Percentiles rank a stretch among this genome's conserved stretches.
These are phyloP conservation scores for Flaveria sonorensis DNA, from an alignment of 129 eudicot species.

Conservation along the genomic window DNA sequence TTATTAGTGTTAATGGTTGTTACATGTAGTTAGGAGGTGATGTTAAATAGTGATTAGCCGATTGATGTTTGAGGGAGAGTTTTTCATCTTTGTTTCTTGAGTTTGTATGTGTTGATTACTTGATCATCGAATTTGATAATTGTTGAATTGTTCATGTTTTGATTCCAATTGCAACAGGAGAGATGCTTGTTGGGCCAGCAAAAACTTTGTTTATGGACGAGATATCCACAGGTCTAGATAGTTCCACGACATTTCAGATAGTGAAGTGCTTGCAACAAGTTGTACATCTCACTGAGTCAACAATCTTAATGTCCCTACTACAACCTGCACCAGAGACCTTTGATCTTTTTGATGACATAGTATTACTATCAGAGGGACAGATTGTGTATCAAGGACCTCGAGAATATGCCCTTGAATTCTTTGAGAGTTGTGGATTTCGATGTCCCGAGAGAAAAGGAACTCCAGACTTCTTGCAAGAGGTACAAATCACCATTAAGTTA, in stretches of 20 bases:
- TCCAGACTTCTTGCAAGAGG: conserved; percentile 95
- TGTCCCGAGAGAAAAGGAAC: conserved; percentile 84
- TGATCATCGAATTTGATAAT: too few relatives aligned
- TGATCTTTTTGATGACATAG: conserved; percentile 75
- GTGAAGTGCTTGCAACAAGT: conserved; percentile 88
- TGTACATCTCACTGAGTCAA: conserved; percentile 66
- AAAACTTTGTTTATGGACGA: conserved; percentile 87
- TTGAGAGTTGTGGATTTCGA: conserved; percentile 71
- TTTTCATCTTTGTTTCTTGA: too few relatives aligned
- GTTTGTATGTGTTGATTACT: too few relatives aligned
- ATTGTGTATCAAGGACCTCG: conserved; percentile 86
- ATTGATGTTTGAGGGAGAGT: too few relatives aligned
- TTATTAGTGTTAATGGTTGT: too few relatives aligned
- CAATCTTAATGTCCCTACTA: conserved; percentile 77
- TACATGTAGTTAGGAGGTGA: too few relatives aligned
- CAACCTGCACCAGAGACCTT: conserved; percentile 96
- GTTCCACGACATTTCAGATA: conserved; percentile 87
- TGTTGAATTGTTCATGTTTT: too few relatives aligned
- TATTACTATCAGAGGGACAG: conserved; percentile 80
- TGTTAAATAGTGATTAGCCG: too few relatives aligned
- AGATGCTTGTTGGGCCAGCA: conserved; percentile 92
- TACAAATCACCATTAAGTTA: conserved; percentile 20
- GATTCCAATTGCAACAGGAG: too few relatives aligned
- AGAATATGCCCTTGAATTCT: conserved; percentile 66
- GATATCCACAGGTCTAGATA: conserved; percentile 89